Base-by-base conservation (phyloP, 768 basidiomycete genomes). In the Dioszegia crocea region DNA sequence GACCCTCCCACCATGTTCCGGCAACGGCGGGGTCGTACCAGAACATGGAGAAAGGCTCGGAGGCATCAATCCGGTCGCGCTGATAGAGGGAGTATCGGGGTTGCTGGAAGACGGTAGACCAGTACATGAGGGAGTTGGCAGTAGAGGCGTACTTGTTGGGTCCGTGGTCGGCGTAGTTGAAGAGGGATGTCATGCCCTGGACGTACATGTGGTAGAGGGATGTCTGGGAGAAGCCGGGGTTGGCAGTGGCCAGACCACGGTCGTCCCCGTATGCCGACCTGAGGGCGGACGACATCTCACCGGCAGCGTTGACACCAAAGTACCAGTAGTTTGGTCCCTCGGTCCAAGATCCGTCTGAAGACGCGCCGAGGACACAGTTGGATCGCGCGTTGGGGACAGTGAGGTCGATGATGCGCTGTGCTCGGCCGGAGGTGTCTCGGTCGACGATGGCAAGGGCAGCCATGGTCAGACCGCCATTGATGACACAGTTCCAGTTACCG, bases 401-500 rank as follows among this genome's bases (percentile, higher is more conserved):
- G 61, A 83, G 75, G 27, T 79, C 79, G 40, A 99, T 83, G 21
- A 94, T 78, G 48, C 83, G 79, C 56, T 80, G 67, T 0, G 94
- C 88, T 46, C 78, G 80, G 33, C 89, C 88, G 5, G 87, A 87
- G 87, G 65, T 93, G 89, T 76, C 77, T 50, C 63, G 62, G 30
- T 83, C 86, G 14, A 91, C 79, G 69, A 99, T 91, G 31, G 96
- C 92, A 57, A 99, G 85, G 0, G 96, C 84, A 45, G 83, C 96
- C 73, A 97, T 76, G 19, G 88, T 91, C 62, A 98, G 80, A 57
- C 96, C 96, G 46, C 84, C 83, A 76, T 97, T 98, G 80, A 87
- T 91, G 57, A 81, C 79, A 76, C 94, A 97, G 76, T 99, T 99
- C 96, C 96, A 99, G 81, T 98, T 99, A 19, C 94, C 94, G 60